Evolutionary conservation across 345 rosid species (phyloP).

Genomic region (Jatropha curcas): DNA sequence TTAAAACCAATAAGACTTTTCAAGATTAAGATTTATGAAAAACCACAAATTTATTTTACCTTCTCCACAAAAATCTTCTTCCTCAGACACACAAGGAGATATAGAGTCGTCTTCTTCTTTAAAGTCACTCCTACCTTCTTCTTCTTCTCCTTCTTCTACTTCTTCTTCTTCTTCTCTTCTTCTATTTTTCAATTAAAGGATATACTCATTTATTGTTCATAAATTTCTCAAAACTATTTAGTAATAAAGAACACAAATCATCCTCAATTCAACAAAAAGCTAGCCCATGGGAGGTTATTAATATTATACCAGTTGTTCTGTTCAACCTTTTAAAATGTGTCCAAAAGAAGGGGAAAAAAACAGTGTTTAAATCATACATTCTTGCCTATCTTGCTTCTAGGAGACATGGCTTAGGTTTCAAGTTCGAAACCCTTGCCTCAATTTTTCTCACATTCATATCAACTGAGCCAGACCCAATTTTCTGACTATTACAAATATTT

Average conservation of each 20-base stretch:
- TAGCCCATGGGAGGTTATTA: too few species aligned
- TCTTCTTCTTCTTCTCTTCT: conserved; percentile 57
- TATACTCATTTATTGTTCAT: background rate
- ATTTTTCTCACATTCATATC: too few species aligned
- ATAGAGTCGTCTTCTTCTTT: conserved; percentile 51
- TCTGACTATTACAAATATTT: background rate
- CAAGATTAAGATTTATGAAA: background rate
- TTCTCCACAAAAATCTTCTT: conserved; percentile 35
- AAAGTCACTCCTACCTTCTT: conserved; percentile 53
- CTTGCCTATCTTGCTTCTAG: too few species aligned
- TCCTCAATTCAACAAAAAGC: background rate
- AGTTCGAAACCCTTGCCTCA: too few species aligned
- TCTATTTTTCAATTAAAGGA: conserved; percentile 28
- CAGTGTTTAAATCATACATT: too few species aligned
- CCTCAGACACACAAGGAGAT: conserved; percentile 34
- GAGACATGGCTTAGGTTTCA: too few species aligned
- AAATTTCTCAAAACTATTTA: background rate
- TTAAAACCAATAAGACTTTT: background rate
- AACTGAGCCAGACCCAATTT: too few species aligned
- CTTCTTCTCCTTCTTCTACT: too few species aligned
- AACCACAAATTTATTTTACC: conserved; percentile 34
- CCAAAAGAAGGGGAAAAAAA: too few species aligned
- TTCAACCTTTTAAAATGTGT: too few species aligned
- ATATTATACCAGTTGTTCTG: too few species aligned
- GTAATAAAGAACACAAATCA: background rate